A percentile compares a stretch with the other conserved stretches of the same genome.
These are phyloP conservation scores for Suillus alpinus DNA, from an alignment of 768 basidiomycete species.

Conservation along the genomic window DNA sequence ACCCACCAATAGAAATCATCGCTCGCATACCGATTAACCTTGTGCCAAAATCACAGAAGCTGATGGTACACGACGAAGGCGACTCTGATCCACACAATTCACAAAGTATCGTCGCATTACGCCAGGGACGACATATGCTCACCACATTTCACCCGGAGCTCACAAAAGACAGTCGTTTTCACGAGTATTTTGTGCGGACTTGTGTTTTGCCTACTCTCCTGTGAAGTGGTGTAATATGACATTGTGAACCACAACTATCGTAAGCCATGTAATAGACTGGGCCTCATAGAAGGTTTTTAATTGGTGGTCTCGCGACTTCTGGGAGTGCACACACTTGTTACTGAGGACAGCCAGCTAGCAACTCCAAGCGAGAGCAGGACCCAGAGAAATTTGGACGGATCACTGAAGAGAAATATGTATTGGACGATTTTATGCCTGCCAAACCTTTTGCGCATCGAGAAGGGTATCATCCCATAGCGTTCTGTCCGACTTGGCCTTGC, in stretches of 20 bases:
- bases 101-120: conserved; percentile 75
- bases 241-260: too few species aligned
- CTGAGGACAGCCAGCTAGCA: neutral
- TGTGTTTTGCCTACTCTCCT: conserved; percentile 51
- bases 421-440: neutral
- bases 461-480: too few species aligned
- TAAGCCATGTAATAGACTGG: neutral
- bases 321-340: neutral
- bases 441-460: neutral
- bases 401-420: neutral
- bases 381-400: neutral
- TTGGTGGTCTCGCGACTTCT: neutral
- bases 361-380: neutral
- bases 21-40: conserved; percentile 61
- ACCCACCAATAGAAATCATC: conserved; percentile 64
- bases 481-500: too few species aligned
- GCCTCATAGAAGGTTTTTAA: neutral
- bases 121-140: conserved; percentile 80
- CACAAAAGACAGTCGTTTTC: conserved; percentile 82
- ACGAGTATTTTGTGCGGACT: conserved; percentile 83
- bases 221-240: conserved; percentile 2
- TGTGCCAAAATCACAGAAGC: conserved; percentile 37
- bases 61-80: conserved; percentile 39
- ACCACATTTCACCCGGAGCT: conserved; percentile 96
- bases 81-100: conserved; percentile 52